Percentiles rank a stretch among this genome's conserved stretches.
Conservation (phyloP, 495 filamentous ascomycete species). For the Penicillium ochrochloron region DNA sequence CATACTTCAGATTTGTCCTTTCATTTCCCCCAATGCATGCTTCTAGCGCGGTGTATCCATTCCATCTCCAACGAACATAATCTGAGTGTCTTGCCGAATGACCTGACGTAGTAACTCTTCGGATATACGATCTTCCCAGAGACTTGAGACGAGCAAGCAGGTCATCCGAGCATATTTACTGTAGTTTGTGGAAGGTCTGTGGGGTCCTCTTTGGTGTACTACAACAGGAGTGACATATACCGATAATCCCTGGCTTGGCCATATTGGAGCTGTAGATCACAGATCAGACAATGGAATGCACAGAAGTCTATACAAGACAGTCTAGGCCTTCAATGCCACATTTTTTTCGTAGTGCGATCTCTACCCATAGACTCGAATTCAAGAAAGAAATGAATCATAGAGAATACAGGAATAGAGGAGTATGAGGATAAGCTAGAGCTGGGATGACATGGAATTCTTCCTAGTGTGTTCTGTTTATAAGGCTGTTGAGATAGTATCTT, state of each 20-base stretch:
- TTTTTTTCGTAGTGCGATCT: too few species aligned
- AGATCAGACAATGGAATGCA: too few species aligned
- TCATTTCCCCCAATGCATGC: conserved; percentile 15
- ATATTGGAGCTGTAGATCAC: neutral
- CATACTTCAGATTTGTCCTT: conserved; percentile 7
- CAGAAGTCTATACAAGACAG: too few species aligned
- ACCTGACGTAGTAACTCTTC: neutral
- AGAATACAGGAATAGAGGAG: too few species aligned
- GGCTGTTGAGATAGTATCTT: neutral
- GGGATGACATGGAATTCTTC: too few species aligned
- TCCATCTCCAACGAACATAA: neutral
- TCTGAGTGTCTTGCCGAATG: neutral
- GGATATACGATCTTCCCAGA: neutral
- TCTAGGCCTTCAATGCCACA: too few species aligned
- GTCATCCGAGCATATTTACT: neutral
- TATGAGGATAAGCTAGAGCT: too few species aligned
- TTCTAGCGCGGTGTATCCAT: conserved; percentile 20
- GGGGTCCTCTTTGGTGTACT: neutral
- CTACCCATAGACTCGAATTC: too few species aligned
- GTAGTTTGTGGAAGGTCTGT: neutral
- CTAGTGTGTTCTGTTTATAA: too few species aligned
- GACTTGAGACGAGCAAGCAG: neutral
- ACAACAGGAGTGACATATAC: neutral
- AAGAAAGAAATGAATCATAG: too few species aligned
- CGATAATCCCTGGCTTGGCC: neutral